Evolutionary conservation across 2,329 filamentous ascomycete species (phyloP), one percentile per base, ranked within the genome.

Genomic region (Chaetothyriales sp.): DNA sequence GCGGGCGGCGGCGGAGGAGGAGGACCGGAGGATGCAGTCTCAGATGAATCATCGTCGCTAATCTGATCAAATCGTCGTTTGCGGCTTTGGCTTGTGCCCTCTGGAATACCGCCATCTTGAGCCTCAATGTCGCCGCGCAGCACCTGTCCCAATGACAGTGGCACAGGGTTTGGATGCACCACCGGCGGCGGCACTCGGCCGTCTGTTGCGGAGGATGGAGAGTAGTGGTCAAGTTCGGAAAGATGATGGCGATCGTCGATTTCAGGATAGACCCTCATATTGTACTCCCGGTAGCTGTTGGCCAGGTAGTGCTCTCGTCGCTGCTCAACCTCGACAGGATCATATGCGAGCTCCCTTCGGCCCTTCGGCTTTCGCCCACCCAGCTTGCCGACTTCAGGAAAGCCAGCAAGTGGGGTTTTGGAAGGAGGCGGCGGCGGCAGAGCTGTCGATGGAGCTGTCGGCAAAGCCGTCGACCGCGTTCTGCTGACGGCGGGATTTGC

Each of bases 71-170:
- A 57, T 28, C 42, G 42, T 45, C 55, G 57, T 51, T 57, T 61
- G 44, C 53, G 53, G 25, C 47, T 46, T n/a, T 52, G 53, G 25
- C 47, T 46, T n/a, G 46, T 51, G 20, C 61, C 60, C 50, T 63
- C 62, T 20, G 57, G 50, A 20, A 59, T 32, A 8, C 71, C 68
- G 51, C 71, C 70, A 26, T 72, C 69, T 57, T 59, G 63, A 55
- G 43, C 43, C 8, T 26, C 22, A n/a, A 12, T 19, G 22, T 2
- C 43, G 9, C 12, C 2, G 18, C 43, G 43, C 43, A 43, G 42
- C 42, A 15, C 12, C 43, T 20, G 43, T 26, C 18, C 43, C n/a
- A 20, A 20, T 10, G 18, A 26, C 43, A 26, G 43, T 12, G 12
- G 18, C 19, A 26, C 43, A n/a, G 51, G 50, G 48, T 60, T 53